Percentiles rank a stretch among this genome's conserved stretches.
These are phyloP conservation scores for Clarkia xantiana DNA, from an alignment of 345 rosid species.

Conservation along the genomic window DNA sequence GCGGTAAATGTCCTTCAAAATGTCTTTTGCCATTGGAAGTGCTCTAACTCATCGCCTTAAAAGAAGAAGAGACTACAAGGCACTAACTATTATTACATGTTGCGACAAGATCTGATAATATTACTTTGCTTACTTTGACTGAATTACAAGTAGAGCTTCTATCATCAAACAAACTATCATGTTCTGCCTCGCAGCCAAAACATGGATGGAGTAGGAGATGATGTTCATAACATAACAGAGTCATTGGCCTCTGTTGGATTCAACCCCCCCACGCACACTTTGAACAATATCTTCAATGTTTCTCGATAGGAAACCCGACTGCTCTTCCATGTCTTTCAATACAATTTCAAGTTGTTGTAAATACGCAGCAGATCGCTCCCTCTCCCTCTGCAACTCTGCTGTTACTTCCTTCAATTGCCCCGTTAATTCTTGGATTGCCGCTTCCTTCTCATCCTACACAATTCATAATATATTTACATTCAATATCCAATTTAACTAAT, in stretches of 20 bases:
- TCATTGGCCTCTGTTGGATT: slow-evolving; percentile 9
- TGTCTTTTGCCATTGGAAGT: no score
- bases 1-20: no score
- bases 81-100: no score
- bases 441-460: neutral
- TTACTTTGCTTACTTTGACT: no score
- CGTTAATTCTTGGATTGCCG: neutral
- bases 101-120: no score
- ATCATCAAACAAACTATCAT: no score
- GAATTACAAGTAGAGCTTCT: no score
- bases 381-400: slow-evolving; percentile 15
- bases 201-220: no score
- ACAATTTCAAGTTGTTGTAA: slow-evolving; percentile 15
- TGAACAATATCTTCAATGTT: slow-evolving; percentile 10
- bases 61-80: no score
- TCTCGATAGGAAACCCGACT: slow-evolving; percentile 11
- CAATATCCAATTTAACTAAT: neutral
- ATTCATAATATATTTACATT: neutral
- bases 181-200: no score
- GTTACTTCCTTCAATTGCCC: neutral
- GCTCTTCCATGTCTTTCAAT: slow-evolving; percentile 19
- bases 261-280: slow-evolving; percentile 6
- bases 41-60: no score
- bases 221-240: no score
- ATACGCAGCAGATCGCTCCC: slow-evolving; percentile 14